These are phyloP conservation scores for Pythium rishiriense DNA, from an alignment of 352 stramenopile genomes.

Conservation along the genomic window DNA sequence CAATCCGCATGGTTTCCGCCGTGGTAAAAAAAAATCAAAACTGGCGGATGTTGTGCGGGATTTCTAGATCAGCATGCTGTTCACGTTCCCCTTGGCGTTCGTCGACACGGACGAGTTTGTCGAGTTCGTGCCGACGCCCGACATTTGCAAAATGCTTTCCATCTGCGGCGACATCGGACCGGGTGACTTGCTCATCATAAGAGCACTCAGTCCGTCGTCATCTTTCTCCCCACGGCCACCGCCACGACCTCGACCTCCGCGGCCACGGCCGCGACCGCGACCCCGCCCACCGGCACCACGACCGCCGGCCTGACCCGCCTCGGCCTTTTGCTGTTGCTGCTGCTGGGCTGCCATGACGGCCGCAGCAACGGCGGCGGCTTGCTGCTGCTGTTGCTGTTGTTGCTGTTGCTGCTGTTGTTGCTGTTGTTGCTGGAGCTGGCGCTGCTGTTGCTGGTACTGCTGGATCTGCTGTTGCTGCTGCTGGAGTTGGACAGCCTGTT, in stretches of 20 bases:
- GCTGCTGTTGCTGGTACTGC: slow-evolving; percentile 32
- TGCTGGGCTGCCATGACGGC: slow-evolving; percentile 39
- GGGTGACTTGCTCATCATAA: slow-evolving; percentile 20
- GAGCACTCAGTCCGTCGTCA: slow-evolving; percentile 16
- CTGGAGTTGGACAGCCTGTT: slow-evolving; percentile 30
- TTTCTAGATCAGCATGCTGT: slow-evolving; percentile 18
- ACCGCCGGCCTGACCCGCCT: slow-evolving; percentile 14
- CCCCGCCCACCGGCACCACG: slow-evolving; percentile 15
- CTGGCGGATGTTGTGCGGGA: neutral
- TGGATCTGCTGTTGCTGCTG: slow-evolving; percentile 51
- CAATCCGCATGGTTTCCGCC: neutral
- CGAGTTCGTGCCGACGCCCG: neutral
- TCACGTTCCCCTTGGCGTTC: neutral
- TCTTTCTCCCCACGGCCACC: slow-evolving; percentile 13
- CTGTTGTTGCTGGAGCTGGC: slow-evolving; percentile 32
- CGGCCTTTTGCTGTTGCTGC: slow-evolving; percentile 27
- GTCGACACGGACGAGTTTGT: slow-evolving; percentile 2
- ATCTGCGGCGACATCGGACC: slow-evolving; percentile 18
- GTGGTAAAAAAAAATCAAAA: slow-evolving; percentile 1
- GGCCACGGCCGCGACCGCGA: slow-evolving; percentile 14
- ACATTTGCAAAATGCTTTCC: slow-evolving; percentile 23
- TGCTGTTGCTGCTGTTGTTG: slow-evolving; percentile 47
- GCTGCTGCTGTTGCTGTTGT: slow-evolving; percentile 51
- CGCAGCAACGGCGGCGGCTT: slow-evolving; percentile 28
- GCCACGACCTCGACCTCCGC: slow-evolving; percentile 1